phyloP scores from a whole-genome alignment of 2,329 filamentous ascomycete species.

The Trichoderma breve region DNA sequence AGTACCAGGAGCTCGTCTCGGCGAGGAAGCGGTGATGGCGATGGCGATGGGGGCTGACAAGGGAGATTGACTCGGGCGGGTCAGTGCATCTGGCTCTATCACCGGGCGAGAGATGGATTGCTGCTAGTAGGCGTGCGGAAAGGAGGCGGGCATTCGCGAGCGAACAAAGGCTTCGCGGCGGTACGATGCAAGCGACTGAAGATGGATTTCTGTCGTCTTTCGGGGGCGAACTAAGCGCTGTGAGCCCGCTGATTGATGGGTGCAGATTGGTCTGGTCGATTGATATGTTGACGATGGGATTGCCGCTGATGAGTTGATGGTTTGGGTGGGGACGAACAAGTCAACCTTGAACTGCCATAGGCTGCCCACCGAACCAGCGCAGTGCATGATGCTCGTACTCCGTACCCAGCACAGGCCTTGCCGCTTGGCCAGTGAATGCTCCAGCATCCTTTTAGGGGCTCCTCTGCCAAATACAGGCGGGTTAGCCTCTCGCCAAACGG shows the following conservation, averaged over 20 bases:
- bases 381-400: background rate
- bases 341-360: background rate
- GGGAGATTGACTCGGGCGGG: slow-evolving; percentile 20
- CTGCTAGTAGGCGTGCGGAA: background rate
- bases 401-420: background rate
- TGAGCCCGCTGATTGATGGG: slow-evolving; percentile 2
- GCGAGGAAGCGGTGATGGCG: slow-evolving; percentile 22
- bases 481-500: slow-evolving; percentile 1
- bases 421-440: background rate
- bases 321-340: slow-evolving; percentile 10
- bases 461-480: background rate
- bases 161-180: background rate
- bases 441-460: slow-evolving; percentile 9
- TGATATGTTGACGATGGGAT: slow-evolving; percentile 1
- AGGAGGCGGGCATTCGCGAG: slow-evolving; percentile 6
- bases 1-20: slow-evolving; percentile 15
- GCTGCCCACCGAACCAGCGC: background rate
- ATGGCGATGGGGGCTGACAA: slow-evolving; percentile 15
- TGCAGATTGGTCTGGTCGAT: slow-evolving; percentile 11
- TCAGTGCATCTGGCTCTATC: slow-evolving; percentile 19
- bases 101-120: background rate
- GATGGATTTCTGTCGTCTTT: background rate
- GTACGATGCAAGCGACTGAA: background rate
- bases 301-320: slow-evolving; percentile 18
- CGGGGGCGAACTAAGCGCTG: background rate